Base-by-base conservation (phyloP, 495 filamentous ascomycete genomes). In the Xylaria castorea region DNA sequence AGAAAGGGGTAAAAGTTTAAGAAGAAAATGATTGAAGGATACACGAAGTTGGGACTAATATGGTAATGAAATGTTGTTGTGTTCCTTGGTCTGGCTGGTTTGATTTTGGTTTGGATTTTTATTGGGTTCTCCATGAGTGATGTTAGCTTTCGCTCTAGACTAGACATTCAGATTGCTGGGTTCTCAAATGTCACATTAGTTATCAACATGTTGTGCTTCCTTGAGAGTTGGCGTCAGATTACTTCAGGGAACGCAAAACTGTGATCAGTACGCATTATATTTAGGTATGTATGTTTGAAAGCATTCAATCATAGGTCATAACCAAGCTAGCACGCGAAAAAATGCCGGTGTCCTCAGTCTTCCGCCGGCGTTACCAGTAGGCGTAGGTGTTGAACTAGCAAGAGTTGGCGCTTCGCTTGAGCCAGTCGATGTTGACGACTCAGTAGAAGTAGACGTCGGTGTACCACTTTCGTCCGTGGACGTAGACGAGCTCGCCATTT, bases 1-100 rank as follows among this genome's bases (percentile, higher is more conserved):
- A 46, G 78, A 81, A 34, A 61, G 73, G 30, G 68, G 75, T 4
- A 76, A 72, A 68, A 80, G 76, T 66, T 55, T 75, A 36, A 75
- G 73, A 50, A 68, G 71, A 0, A 79, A 75, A 60, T 66, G 40
- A 53, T 34, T 34, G 6, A 34, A 55, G 12, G n/a, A 53, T 27
- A 18, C 36, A 62, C 27, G 44, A 61, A 55, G 32, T 62, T 53
- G 36, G 30, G 58, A 53, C 1, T 63, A 71, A 71, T 71, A 44
- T 71, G 68, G 68, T 64, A 71, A 64, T 71, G 16, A 64, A 63
- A 44, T 27, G 38, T 44, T 44, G 38, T 14, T 36, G n/a, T 50
- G 44, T 66, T 50, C 12, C 27, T 57, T 36, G 63, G 20, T 53
- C 8, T 67, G 25, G 67, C 27, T 32, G 51, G 25, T 16, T 69